Conservation (phyloP, 202 grass and related monocot genomes). For the Brachypodium distachyon region DNA sequence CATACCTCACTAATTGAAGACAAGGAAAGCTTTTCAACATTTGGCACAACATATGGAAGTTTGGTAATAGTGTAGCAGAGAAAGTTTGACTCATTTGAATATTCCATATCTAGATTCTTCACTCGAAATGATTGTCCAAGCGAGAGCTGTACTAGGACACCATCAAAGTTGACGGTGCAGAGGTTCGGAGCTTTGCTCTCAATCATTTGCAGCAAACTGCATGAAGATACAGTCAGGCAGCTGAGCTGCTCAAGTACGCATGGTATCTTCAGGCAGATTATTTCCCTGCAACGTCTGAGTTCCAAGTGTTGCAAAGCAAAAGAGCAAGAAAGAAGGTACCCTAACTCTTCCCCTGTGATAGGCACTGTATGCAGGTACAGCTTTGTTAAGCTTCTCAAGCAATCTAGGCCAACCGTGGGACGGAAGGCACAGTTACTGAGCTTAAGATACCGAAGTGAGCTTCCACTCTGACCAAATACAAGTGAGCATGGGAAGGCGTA, state of each 20-base stretch:
- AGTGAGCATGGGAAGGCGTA: not conserved
- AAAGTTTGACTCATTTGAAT: not conserved
- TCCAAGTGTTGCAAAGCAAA: not conserved
- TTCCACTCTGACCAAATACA: not conserved
- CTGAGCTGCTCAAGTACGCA: not conserved
- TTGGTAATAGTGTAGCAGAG: not conserved
- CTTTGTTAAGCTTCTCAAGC: not conserved
- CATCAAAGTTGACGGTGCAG: not conserved
- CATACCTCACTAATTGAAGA: not conserved
- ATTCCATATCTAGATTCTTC: not conserved
- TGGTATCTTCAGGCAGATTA: not conserved
- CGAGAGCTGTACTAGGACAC: not conserved
- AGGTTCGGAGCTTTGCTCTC: slow-evolving; percentile 6
- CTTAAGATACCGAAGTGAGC: not conserved
- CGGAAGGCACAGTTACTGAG: not conserved
- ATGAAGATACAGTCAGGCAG: not conserved
- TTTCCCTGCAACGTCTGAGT: not conserved
- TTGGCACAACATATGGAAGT: not conserved
- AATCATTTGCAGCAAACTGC: not conserved
- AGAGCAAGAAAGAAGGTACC: not conserved
- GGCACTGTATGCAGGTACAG: not conserved
- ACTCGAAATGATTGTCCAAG: not conserved
- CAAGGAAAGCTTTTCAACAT: not conserved
- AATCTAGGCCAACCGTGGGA: not conserved
- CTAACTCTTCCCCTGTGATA: not conserved